Evolutionary conservation across 345 rosid genomes (phyloP).

Genomic region (Combretum micranthum): DNA sequence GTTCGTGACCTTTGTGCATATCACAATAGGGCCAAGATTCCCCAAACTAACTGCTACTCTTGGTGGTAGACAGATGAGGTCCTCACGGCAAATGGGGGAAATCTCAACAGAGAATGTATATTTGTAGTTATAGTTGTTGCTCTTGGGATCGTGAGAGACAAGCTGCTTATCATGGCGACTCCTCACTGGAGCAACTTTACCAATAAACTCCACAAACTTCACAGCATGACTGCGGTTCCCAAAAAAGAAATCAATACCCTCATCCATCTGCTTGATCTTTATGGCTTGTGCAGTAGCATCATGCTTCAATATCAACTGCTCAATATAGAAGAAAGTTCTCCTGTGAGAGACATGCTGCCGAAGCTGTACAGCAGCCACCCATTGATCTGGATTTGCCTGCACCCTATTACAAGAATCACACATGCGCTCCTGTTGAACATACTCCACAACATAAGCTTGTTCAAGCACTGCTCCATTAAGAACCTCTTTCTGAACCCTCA

Average conservation of each 20-base stretch:
- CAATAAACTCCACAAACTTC: constrained; percentile 29
- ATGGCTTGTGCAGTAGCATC: constrained; percentile 29
- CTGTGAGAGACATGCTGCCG: constrained; percentile 34
- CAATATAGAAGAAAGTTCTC: constrained; percentile 33
- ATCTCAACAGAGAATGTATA: constrained; percentile 35
- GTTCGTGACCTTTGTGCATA: constrained; percentile 33
- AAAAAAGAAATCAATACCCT: constrained; percentile 35
- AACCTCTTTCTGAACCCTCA: constrained; percentile 32
- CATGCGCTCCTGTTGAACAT: constrained; percentile 30
- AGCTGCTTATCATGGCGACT: constrained; percentile 26
- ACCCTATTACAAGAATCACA: constrained; percentile 26
- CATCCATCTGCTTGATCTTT: constrained; percentile 32
- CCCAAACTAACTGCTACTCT: constrained; percentile 22
- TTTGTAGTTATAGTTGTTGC: constrained; percentile 30
- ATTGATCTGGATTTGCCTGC: constrained; percentile 34
- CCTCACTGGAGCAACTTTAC: constrained; percentile 23
- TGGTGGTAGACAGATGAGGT: constrained; percentile 29
- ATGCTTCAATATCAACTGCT: constrained; percentile 32
- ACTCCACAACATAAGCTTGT: constrained; percentile 23
- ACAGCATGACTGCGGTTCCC: constrained; percentile 27
- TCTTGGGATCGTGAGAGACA: constrained; percentile 31
- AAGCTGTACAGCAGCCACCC: constrained; percentile 35
- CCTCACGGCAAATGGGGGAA: constrained; percentile 29
- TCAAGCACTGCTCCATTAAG: constrained; percentile 29
- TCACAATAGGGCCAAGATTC: constrained; percentile 36